Conservation (phyloP, 371 early-diverging fungal species). For the Sporodiniella umbellata region DNA sequence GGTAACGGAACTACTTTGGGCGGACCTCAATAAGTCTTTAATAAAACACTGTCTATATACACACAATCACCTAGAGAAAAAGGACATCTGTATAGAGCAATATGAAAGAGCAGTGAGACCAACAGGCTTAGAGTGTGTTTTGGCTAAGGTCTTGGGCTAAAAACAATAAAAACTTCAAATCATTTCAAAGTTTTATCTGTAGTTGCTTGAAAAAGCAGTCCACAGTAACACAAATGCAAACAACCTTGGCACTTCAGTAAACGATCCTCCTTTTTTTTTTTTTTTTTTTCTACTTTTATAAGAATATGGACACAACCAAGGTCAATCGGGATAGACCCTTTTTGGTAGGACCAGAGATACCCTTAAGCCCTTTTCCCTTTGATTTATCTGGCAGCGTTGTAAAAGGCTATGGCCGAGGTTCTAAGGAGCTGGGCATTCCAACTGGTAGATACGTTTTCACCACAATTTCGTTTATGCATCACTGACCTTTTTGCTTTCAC, state of each 20-base stretch:
- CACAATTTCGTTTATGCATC: not conserved
- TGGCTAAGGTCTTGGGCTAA: too few relatives aligned
- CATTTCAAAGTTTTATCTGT: too few relatives aligned
- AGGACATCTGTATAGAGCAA: too few relatives aligned
- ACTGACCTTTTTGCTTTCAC: too few relatives aligned
- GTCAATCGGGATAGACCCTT: slow-evolving; percentile 54
- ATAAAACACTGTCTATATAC: not conserved
- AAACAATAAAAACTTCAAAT: too few relatives aligned
- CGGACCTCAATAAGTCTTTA: slow-evolving; percentile 21
- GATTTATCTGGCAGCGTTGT: slow-evolving; percentile 76
- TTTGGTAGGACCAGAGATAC: slow-evolving; percentile 56
- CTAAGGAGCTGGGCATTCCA: slow-evolving; percentile 95
- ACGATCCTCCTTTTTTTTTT: not conserved
- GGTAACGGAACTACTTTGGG: slow-evolving; percentile 49
- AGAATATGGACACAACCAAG: not conserved
- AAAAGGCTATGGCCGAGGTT: slow-evolving; percentile 92
- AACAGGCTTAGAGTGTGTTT: too few relatives aligned
- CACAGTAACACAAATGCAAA: not conserved
- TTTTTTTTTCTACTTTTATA: not conserved
- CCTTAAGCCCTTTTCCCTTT: slow-evolving; percentile 66
- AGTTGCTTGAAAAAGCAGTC: too few relatives aligned
- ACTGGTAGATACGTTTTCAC: slow-evolving; percentile 67
- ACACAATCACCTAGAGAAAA: too few relatives aligned
- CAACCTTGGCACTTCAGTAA: too few relatives aligned
- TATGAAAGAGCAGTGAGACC: too few relatives aligned